These are phyloP conservation scores for Yarrowia sp. DNA, from an alignment of 805 yeast species.

Conservation along the genomic window DNA sequence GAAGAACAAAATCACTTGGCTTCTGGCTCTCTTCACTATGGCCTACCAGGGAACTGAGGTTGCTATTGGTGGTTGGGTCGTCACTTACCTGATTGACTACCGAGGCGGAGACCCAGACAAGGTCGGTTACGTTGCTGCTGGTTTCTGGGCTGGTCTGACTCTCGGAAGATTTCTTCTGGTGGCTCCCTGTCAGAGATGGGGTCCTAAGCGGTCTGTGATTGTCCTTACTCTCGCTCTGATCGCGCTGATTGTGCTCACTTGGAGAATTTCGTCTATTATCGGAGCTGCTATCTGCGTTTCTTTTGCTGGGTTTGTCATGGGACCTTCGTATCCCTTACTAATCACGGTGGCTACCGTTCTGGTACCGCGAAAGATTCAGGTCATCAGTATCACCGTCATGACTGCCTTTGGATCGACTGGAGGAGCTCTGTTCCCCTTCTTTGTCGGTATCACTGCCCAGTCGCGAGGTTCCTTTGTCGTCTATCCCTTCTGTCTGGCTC, in stretches of 20 bases:
- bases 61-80: constrained; percentile 67
- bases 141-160: constrained; percentile 72
- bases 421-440: constrained; percentile 69
- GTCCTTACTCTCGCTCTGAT: not conserved
- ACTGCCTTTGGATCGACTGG: constrained; percentile 83
- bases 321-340: constrained; percentile 73
- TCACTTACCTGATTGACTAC: constrained; percentile 57
- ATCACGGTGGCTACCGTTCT: constrained; percentile 61
- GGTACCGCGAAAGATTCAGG: constrained; percentile 58
- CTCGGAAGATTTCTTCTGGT: constrained; percentile 55
- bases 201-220: constrained; percentile 4
- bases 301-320: constrained; percentile 57
- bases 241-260: constrained; percentile 37
- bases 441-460: constrained; percentile 49
- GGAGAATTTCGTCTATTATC: constrained; percentile 33
- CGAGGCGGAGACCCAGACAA: constrained; percentile 48
- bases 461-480: constrained; percentile 13
- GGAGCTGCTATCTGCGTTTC: constrained; percentile 49
- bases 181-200: constrained; percentile 10
- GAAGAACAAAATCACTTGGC: constrained; percentile 37
- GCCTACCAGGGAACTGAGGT: constrained; percentile 71
- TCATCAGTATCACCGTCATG: constrained; percentile 68
- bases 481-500: constrained; percentile 13
- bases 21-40: constrained; percentile 54
- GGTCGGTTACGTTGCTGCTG: constrained; percentile 64